A percentile compares a stretch with the other conserved stretches of the same genome.
Conservation (phyloP, 1,284 basidiomycete species). For the Puccinia sorghi region DNA sequence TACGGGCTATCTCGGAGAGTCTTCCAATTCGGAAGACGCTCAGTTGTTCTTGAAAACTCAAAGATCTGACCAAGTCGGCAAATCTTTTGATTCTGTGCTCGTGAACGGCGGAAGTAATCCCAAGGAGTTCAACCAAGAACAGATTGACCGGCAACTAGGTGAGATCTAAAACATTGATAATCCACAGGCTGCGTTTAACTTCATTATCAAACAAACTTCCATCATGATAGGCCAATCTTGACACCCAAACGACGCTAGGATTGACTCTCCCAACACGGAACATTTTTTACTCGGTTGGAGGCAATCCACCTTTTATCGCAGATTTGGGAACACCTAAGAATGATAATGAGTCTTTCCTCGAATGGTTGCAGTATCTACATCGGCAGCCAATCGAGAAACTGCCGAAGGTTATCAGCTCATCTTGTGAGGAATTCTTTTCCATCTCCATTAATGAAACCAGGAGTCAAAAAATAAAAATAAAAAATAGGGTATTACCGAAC, state of each 20-base stretch:
- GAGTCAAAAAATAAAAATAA: not conserved
- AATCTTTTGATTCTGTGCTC: constrained; percentile 24
- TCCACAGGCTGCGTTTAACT: not conserved
- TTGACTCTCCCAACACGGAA: constrained; percentile 31
- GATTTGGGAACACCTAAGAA: constrained; percentile 19
- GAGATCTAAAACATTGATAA: not conserved
- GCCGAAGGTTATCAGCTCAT: constrained; percentile 45
- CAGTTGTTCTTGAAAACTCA: constrained; percentile 34
- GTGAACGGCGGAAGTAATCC: constrained; percentile 46
- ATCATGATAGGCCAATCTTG: constrained; percentile 29
- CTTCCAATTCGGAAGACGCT: constrained; percentile 39
- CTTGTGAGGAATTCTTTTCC: constrained; percentile 33
- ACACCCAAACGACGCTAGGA: constrained; percentile 42
- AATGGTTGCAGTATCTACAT: constrained; percentile 44
- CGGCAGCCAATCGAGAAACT: constrained; percentile 16
- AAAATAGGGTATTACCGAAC: not conserved
- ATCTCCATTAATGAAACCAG: not conserved
- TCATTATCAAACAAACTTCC: not conserved
- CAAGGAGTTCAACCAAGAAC: constrained; percentile 23
- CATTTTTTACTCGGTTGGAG: constrained; percentile 43
- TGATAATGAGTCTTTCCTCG: constrained; percentile 43
- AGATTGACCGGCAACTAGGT: constrained; percentile 25
- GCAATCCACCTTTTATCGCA: constrained; percentile 18
- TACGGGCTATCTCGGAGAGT: constrained; percentile 41
- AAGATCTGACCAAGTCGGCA: constrained; percentile 29